Evolutionary conservation across 2,329 filamentous ascomycete species (phyloP).

Genomic region (Fusarium humuli): DNA sequence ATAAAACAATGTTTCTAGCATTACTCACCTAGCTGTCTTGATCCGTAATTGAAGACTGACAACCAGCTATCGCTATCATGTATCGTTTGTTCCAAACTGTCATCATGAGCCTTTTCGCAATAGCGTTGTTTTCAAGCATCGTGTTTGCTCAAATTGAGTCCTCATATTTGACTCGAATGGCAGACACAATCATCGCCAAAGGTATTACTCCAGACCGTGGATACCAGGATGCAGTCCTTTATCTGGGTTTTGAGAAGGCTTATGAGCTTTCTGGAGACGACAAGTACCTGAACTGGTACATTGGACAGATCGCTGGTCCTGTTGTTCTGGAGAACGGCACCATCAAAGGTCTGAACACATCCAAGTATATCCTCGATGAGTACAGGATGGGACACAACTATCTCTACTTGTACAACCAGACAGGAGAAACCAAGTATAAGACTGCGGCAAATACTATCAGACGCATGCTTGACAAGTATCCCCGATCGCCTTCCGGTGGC

Average conservation of each 20-base stretch:
- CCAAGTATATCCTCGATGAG: conserved; percentile 62
- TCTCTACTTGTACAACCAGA: conserved; percentile 59
- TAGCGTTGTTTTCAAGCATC: accelerated
- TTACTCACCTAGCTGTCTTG: accelerated
- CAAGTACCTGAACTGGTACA: conserved; percentile 57
- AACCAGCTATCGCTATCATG: background rate
- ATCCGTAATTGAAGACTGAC: accelerated
- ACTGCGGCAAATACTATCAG: conserved; percentile 59
- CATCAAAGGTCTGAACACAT: conserved; percentile 58
- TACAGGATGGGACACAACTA: conserved; percentile 64
- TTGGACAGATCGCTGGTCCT: conserved; percentile 56
- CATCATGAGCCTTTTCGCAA: accelerated
- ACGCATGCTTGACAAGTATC: conserved; percentile 58
- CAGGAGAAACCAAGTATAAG: conserved; percentile 59
- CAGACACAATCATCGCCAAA: conserved; percentile 59
- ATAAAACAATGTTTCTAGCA: background rate
- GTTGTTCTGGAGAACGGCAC: conserved; percentile 61
- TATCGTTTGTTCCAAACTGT: accelerated
- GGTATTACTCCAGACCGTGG: conserved; percentile 53
- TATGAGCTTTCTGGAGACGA: conserved; percentile 57
- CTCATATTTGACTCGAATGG: conserved; percentile 49
- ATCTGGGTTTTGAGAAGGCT: conserved; percentile 59
- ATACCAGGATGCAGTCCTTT: conserved; percentile 60
- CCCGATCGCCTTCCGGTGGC: conserved; percentile 61
- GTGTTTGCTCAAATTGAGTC: background rate